Evolutionary conservation across 768 basidiomycete genomes (phyloP), one percentile per base, ranked within the genome.

Genomic region (Boletus vinaceobasis): DNA sequence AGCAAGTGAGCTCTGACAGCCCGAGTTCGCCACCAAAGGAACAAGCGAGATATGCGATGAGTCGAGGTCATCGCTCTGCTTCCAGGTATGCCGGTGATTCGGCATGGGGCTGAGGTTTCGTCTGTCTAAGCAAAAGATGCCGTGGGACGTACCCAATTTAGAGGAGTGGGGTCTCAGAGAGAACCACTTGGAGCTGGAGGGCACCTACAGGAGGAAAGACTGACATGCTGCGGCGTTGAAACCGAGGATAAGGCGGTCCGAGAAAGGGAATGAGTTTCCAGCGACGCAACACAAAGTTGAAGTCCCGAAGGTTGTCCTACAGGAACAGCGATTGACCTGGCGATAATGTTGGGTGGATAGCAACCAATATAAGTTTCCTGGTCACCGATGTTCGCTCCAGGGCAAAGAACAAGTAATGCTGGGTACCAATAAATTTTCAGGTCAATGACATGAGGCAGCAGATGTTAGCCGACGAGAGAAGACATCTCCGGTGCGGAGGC

Each of bases 221-320:
- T 3, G 23, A 10, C 9, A 14, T 43, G 7, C 11, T 44, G 63
- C 56, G 62, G 52, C 49, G 42, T 17, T 0, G 21, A 14, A 10
- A 23, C 29, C 7, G 31, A 29, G 52, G 47, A 54, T 46, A 60
- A 61, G 31, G 46, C 15, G 37, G 8, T 7, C 63, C 59, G 23
- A 54, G 63, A 65, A 53, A 43, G 60, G 60, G 11, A 57, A 60
- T 11, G 23, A 6, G n/a, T 8, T n/a, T 17, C 40, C 55, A 47
- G 57, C 54, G 56, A 65, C 40, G 50, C 50, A 56, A 29, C 8
- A 56, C 60, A 65, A 65, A 51, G 60, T 65, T 65, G 9, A 56
- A 63, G 43, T 42, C 52, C 64, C 64, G 64, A 47, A 53, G 21
- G 11, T 10, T 31, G 44, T 29, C 35, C 32, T 42, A 38, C 59